Conservation (phyloP, 768 basidiomycete genomes). For the Suillus hirtellus region DNA sequence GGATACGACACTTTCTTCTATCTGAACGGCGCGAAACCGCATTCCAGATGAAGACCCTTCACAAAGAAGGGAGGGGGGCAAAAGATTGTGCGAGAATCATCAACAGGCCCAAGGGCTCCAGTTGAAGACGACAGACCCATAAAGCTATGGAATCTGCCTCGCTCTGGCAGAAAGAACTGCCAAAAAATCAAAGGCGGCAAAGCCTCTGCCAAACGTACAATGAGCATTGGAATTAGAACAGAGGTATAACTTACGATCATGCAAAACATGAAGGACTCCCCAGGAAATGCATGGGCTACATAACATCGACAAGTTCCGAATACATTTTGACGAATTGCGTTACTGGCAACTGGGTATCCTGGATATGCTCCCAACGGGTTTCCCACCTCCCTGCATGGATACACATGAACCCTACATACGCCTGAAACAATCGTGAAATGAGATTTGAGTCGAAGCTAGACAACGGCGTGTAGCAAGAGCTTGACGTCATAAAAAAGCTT, state of each 20-base stretch:
- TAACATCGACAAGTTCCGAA: background rate
- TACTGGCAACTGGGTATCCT: background rate
- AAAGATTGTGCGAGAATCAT: slow-evolving; percentile 37
- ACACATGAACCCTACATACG: background rate
- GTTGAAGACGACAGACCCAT: slow-evolving; percentile 1
- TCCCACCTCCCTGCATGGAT: background rate
- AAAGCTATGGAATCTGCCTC: background rate
- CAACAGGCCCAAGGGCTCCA: slow-evolving; percentile 5
- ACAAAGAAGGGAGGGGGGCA: slow-evolving; percentile 32
- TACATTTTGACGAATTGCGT: background rate
- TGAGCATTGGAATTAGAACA: background rate
- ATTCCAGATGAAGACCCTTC: slow-evolving; percentile 23
- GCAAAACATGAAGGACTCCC: background rate
- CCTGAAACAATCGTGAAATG: background rate
- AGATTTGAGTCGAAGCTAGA: slow-evolving; percentile 1
- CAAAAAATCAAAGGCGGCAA: too few species aligned
- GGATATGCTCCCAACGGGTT: background rate
- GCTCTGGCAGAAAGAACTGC: background rate
- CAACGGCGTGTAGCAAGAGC: background rate
- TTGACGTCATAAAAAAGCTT: background rate
- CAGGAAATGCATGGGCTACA: background rate
- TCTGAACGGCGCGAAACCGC: background rate
- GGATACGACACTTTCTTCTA: background rate
- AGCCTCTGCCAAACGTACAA: background rate
- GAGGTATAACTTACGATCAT: background rate